A percentile compares a stretch with the other conserved stretches of the same genome.
phyloP scores from a whole-genome alignment of 305 asterid species.

The Nicotiana rustica region DNA sequence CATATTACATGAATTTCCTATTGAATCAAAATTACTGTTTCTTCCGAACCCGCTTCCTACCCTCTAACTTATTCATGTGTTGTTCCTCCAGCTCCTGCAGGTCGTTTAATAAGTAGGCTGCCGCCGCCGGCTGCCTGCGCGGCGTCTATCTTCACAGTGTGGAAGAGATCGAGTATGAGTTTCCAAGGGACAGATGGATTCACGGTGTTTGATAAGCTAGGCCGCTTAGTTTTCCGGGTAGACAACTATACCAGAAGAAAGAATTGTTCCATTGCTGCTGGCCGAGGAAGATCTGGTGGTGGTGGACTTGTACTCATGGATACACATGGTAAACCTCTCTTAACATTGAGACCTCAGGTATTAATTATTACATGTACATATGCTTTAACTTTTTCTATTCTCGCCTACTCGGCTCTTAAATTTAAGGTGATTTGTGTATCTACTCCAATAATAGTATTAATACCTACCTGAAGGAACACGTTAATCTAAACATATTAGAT shows the following conservation, averaged over 20 bases:
- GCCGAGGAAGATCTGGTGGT: slow-evolving; percentile 28
- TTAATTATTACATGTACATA: neutral
- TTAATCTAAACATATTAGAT: too few species aligned
- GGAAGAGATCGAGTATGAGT: slow-evolving; percentile 58
- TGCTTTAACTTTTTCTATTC: neutral
- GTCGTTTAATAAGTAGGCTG: neutral
- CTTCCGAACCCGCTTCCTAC: too few species aligned
- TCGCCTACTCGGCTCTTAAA: neutral
- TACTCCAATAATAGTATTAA: too few species aligned
- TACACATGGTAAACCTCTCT: slow-evolving; percentile 47
- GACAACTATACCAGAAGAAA: slow-evolving; percentile 49
- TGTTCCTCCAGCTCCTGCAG: neutral
- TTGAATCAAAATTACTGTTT: too few species aligned
- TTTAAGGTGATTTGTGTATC: too few species aligned
- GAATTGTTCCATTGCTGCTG: slow-evolving; percentile 36
- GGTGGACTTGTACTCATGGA: slow-evolving; percentile 54
- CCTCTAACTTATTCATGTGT: too few species aligned
- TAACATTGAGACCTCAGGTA: slow-evolving; percentile 54
- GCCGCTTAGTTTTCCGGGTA: slow-evolving; percentile 48
- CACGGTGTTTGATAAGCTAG: slow-evolving; percentile 46
- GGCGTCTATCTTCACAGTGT: slow-evolving; percentile 44
- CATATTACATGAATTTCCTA: too few species aligned
- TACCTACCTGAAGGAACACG: too few species aligned
- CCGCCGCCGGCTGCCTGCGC: neutral
- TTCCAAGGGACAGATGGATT: slow-evolving; percentile 58